A percentile compares a stretch with the other conserved stretches of the same genome.
phyloP scores from a whole-genome alignment of 352 stramenopile genomes.

The Blastocystis sp. region DNA sequence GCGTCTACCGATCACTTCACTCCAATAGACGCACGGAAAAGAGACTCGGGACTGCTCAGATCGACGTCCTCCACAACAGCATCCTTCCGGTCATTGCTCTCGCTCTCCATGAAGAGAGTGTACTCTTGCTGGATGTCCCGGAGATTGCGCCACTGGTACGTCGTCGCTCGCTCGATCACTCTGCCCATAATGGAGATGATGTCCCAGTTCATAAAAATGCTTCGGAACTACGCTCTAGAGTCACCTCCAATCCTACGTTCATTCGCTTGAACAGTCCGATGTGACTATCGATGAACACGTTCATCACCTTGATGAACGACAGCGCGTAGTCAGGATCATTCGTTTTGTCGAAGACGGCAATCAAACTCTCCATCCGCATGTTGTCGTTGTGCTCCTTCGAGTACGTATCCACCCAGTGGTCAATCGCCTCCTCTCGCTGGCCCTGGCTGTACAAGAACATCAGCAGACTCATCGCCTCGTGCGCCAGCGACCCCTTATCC shows the following conservation, averaged over 20 bases:
- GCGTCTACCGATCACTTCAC: not conserved
- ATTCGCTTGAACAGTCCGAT: constrained; percentile 10
- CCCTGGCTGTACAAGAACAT: not conserved
- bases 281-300: constrained; percentile 5
- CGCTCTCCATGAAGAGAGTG: not conserved
- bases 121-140: not conserved
- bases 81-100: constrained; percentile 31
- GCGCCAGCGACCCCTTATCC: not conserved
- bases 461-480: not conserved
- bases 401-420: constrained; percentile 4
- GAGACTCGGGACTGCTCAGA: not conserved
- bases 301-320: constrained; percentile 5
- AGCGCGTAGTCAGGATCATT: not conserved
- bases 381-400: not conserved
- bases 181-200: constrained; percentile 21
- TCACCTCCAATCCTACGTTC: not conserved
- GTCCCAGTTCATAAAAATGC: constrained; percentile 28
- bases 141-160: not conserved
- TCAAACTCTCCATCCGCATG: not conserved
- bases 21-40: not conserved
- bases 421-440: not conserved
- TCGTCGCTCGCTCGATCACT: not conserved
- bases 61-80: constrained; percentile 20
- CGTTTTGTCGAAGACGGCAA: constrained; percentile 25
- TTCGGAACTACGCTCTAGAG: constrained; percentile 1